These are phyloP conservation scores for Pholiota adiposa DNA, from an alignment of 1,284 basidiomycete genomes.

Conservation along the genomic window DNA sequence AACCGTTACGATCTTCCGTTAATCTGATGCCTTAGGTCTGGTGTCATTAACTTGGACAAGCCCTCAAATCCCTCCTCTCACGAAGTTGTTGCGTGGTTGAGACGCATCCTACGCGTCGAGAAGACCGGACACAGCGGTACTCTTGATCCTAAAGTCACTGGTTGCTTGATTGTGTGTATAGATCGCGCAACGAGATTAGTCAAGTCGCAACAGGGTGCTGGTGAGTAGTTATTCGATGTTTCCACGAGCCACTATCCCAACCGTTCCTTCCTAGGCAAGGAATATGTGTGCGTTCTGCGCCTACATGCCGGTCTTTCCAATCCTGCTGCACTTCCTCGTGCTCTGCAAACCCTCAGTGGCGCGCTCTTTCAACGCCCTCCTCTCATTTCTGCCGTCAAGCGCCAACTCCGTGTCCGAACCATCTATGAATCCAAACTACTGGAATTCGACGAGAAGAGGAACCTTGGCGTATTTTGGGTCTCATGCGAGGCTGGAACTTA, in stretches of 20 bases:
- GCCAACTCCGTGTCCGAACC: conserved; percentile 96
- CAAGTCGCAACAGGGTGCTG: conserved; percentile 97
- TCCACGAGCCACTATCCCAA: conserved; percentile 21
- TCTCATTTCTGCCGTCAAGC: conserved; percentile 98
- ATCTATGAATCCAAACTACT: conserved; percentile 97
- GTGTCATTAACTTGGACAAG: conserved; percentile 99
- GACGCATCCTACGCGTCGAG: conserved; percentile 94
- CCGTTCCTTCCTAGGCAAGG: conserved; percentile 74
- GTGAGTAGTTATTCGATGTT: conserved; percentile 44
- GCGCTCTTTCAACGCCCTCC: conserved; percentile 99
- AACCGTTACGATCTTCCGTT: conserved; percentile 3
- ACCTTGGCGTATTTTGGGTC: conserved; percentile 98
- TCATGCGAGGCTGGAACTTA: conserved; percentile 99
- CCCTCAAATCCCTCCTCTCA: conserved; percentile 99
- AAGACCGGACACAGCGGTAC: conserved; percentile 99
- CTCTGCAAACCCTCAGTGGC: conserved; percentile 96
- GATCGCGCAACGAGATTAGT: conserved; percentile 99
- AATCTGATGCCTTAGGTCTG: conserved; percentile 63
- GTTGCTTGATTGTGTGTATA: conserved; percentile 98
- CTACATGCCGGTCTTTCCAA: conserved; percentile 86
- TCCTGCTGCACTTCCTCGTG: conserved; percentile 87
- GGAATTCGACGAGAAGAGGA: conserved; percentile 98
- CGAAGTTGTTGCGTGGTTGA: conserved; percentile 99
- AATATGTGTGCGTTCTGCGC: conserved; percentile 96
- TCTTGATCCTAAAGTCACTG: conserved; percentile 98